Evolutionary conservation across 2,329 filamentous ascomycete species (phyloP).

Genomic region (Achaetomium macrosporum): DNA sequence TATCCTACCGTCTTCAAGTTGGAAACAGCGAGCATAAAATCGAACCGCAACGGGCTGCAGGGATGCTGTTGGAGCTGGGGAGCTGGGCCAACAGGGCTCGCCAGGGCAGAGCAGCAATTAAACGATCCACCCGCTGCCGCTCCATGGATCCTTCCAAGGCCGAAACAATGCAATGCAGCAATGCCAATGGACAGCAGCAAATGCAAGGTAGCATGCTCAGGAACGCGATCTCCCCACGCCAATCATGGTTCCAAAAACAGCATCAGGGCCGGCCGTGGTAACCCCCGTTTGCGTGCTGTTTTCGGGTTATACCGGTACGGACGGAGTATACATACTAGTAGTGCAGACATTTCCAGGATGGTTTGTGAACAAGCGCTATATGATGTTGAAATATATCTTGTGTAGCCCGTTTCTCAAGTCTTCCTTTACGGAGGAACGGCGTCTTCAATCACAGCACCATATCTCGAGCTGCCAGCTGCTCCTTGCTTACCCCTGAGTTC

Average conservation of each 20-base stretch:
- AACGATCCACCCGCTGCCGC: neutral
- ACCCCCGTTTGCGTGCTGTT: too few species aligned
- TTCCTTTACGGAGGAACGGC: too few species aligned
- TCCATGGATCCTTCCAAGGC: slow-evolving; percentile 7
- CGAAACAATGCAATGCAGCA: slow-evolving; percentile 1
- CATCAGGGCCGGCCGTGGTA: neutral
- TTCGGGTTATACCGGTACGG: too few species aligned
- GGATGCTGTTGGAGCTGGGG: slow-evolving; percentile 3
- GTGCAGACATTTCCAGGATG: too few species aligned
- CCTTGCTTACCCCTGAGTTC: too few species aligned
- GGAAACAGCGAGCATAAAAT: neutral
- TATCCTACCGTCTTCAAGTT: neutral
- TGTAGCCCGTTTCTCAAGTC: too few species aligned
- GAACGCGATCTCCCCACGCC: slow-evolving; percentile 1
- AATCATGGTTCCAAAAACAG: slow-evolving; percentile 9
- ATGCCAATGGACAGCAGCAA: slow-evolving; percentile 9
- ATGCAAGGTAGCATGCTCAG: slow-evolving; percentile 1
- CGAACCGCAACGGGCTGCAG: neutral
- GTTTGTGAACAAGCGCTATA: too few species aligned
- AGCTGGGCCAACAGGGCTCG: neutral
- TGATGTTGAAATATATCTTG: too few species aligned
- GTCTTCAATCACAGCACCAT: too few species aligned
- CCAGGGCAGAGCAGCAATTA: slow-evolving; percentile 3
- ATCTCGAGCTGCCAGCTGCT: too few species aligned
- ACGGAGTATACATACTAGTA: too few species aligned